A percentile compares a stretch with the other conserved stretches of the same genome.
These are phyloP conservation scores for Wallacemonas sp. DNA, from an alignment of 208 protist genomes.

Conservation along the genomic window DNA sequence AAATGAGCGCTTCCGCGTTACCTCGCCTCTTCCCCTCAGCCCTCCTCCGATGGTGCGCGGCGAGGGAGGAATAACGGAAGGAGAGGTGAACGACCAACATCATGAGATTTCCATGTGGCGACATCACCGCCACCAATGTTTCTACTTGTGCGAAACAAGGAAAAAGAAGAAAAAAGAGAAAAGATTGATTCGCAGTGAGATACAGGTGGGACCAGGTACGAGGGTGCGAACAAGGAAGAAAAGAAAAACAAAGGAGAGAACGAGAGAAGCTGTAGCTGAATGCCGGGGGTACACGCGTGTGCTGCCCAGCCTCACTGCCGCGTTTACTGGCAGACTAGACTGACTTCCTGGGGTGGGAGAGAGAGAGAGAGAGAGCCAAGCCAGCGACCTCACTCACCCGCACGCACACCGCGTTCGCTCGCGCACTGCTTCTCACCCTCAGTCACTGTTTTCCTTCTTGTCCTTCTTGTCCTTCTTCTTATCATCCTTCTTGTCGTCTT, in stretches of 20 bases:
- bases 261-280: too few species aligned
- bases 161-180: neutral
- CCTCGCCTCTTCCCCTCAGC: too few species aligned
- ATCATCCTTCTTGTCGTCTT: conserved; percentile 16
- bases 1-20: too few species aligned
- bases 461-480: conserved; percentile 6
- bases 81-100: too few species aligned
- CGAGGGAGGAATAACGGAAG: too few species aligned
- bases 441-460: neutral
- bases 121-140: too few species aligned
- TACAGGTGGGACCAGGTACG: neutral
- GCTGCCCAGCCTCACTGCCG: too few species aligned
- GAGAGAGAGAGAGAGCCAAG: conserved; percentile 11
- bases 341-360: neutral
- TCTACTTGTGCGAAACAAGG: too few species aligned
- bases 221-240: neutral
- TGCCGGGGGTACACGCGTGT: too few species aligned
- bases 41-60: too few species aligned
- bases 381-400: neutral
- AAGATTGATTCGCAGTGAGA: neutral
- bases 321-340: neutral
- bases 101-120: too few species aligned
- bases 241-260: neutral
- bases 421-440: neutral
- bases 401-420: neutral